Percentiles rank a stretch among this genome's conserved stretches.
Evolutionary conservation across 225 moss, liverwort and hornwort genomes (phyloP).

Genomic region (Antitrichia curtipendula): DNA sequence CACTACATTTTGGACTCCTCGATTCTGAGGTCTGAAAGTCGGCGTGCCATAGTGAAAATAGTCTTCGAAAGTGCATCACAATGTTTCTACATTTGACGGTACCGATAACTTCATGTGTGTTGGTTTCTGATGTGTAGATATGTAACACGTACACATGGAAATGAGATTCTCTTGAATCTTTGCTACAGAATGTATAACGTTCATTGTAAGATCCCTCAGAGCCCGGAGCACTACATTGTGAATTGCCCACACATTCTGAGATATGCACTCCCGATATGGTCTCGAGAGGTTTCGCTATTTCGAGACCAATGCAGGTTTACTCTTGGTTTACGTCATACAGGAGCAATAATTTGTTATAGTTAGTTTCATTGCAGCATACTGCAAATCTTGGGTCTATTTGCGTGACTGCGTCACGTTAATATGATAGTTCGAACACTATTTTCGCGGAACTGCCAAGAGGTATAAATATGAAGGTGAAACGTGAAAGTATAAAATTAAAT

Average conservation of each 20-base stretch:
- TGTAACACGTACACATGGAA: background rate
- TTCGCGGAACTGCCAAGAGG: background rate
- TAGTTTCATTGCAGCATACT: background rate
- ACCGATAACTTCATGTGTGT: background rate
- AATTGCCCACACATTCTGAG: background rate
- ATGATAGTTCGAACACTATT: too few species aligned
- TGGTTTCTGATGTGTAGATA: background rate
- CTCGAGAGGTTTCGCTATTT: background rate
- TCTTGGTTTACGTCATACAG: background rate
- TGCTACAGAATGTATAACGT: background rate
- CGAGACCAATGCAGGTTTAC: background rate
- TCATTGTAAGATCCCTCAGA: background rate
- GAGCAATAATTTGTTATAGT: background rate
- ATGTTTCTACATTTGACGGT: background rate
- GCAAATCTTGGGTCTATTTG: background rate
- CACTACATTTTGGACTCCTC: background rate
- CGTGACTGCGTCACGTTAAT: background rate
- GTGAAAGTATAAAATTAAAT: background rate
- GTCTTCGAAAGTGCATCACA: too few species aligned
- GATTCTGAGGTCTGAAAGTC: background rate
- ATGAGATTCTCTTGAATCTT: background rate
- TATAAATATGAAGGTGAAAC: background rate
- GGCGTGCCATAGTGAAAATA: too few species aligned
- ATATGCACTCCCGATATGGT: too few species aligned
- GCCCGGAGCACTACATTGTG: background rate